Evolutionary conservation across 257 asterid species (phyloP), one percentile per base, ranked within the genome.

Genomic region (Leptodermis oblonga): DNA sequence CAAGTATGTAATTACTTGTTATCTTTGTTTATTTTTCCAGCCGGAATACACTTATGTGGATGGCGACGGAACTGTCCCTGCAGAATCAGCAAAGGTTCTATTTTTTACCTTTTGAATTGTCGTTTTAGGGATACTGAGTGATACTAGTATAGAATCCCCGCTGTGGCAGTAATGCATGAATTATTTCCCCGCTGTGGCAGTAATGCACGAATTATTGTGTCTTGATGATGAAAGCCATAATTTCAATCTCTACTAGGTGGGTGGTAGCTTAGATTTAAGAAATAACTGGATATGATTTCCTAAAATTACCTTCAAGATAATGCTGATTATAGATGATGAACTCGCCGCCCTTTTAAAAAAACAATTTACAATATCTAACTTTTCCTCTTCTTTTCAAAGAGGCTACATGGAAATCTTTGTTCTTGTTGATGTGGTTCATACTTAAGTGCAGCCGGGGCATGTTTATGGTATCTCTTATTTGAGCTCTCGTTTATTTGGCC

Each of bases 1-100:
- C 14, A 22, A 30, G 26, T 30, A 12, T 51, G 12, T 39, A 3
- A 30, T 2, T 39, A n/a, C n/a, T n/a, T 56, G 49, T 69, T 49
- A 25, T 9, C 46, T 48, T 39, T 23, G 36, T 33, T 67, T n/a
- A n/a, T 60, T 18, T 2, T 78, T 74, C 88, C 46, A 92, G 98
- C 95, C 97, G 3, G 77, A 82, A 59, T 92, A 92, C 83, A 73
- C 90, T 13, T 90, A 48, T 33, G 91, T 83, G 70, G 92, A 90
- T 68, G 98, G 98, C 31, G 98, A 92, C 82, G 98, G 98, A 74
- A 92, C 98, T 23, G 98, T 90, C 42, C 98, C 97, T 14, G 65
- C 92, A 2, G 98, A 92, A 79, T 92, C 98, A 43, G 97, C 95
- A 18, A 77, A 76, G 96, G 98, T 89, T 68, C 62, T n/a, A 5